Base-by-base conservation (phyloP, 2,329 filamentous ascomycete species). In the Daldinia eschscholtzii region DNA sequence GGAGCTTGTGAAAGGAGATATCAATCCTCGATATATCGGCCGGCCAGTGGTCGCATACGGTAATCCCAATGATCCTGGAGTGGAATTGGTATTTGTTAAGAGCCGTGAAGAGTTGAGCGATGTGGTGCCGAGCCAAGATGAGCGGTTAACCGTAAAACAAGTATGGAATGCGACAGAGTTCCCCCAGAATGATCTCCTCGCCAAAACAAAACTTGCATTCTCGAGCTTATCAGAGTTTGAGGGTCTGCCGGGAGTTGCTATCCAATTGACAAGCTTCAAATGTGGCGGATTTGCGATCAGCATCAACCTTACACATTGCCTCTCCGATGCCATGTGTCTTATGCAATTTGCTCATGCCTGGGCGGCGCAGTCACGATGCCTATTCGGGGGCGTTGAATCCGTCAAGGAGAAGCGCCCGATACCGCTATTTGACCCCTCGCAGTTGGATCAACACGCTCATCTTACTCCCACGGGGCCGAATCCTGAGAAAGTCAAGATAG, bases 281-380 rank as follows among this genome's bases (percentile, higher is more conserved):
- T 81, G 81, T 56, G 82, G 83, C 0, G 81, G 81, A 2, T 81
- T 80, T 48, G 80, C 79, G 1, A 68, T 86, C 9, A 78, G 79
- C 9, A 73, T 84, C n/a, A 79, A 78, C 53, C 70, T 83, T 20
- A 79, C 82, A 0, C 84, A 86, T 71, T 76, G 78, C 3, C 75
- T 86, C 3, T 81, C 81, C 0, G 84, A 86, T 66, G 83, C 83
- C 1, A 76, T 80, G 18, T 73, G 81, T 0, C 71, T 86, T 61
- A 75, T 82, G 61, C 71, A 77, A 3, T 86, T 86, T 56, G 76
- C 83, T 39, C 78, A 81, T 35, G 71, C 78, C 15, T 86, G 82
- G 83, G 79, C 81, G 1, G 74, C 73, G 2, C 76, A 74, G 2
- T 77, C 74, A 23, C 74, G 77, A 9, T 59, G 55, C 3, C 20